These are phyloP conservation scores for Venturia carpophila DNA, from an alignment of 2,329 filamentous ascomycete species.

Conservation along the genomic window DNA sequence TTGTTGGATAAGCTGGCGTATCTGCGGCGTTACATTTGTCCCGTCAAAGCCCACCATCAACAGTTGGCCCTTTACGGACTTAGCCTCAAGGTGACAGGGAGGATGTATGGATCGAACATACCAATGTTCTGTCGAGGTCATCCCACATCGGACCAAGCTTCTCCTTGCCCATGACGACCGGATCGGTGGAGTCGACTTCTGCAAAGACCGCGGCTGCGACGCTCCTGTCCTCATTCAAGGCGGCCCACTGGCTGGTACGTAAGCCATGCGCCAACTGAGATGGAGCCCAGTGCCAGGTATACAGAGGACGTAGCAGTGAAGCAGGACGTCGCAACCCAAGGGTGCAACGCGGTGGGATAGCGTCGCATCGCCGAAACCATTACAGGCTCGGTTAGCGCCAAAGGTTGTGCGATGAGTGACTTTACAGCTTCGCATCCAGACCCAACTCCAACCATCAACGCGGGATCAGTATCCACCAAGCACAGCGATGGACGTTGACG, in stretches of 20 bases:
- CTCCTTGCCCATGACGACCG: conserved; percentile 28
- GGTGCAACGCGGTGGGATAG: neutral
- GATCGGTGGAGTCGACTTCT: conserved; percentile 1
- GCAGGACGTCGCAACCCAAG: neutral
- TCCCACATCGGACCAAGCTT: conserved; percentile 54
- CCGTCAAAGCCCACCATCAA: conserved; percentile 83
- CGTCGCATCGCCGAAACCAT: neutral
- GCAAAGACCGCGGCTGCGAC: conserved; percentile 4
- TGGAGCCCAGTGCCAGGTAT: neutral
- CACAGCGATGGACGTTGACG: too few relatives aligned
- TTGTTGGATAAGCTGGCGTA: conserved; percentile 69
- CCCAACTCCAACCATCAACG: too few relatives aligned
- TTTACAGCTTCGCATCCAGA: too few relatives aligned
- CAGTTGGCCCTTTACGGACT: conserved; percentile 56
- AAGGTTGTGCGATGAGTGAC: too few relatives aligned
- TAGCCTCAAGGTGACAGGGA: neutral
- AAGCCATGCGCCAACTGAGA: neutral
- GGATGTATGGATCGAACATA: conserved; percentile 19
- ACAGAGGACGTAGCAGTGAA: neutral
- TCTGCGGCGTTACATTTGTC: conserved; percentile 73
- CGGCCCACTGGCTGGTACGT: neutral
- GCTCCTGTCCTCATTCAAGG: neutral
- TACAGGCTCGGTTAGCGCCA: neutral
- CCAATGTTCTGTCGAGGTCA: conserved; percentile 54
- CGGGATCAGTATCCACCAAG: too few relatives aligned